Evolutionary conservation across 306 rosid species (phyloP), one percentile per base, ranked within the genome.

Genomic region (Citrullus amarus): DNA sequence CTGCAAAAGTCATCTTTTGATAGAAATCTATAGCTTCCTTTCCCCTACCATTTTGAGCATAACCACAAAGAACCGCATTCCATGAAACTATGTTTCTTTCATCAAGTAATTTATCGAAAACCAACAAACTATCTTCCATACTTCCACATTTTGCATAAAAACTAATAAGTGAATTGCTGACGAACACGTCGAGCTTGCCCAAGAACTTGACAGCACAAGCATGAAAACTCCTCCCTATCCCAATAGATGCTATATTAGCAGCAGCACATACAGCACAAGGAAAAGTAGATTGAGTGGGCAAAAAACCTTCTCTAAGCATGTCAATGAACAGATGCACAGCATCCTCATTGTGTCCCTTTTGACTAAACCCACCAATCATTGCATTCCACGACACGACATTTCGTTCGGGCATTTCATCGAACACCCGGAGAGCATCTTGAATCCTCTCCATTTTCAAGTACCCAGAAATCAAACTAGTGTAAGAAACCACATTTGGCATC

Each of bases 1-100:
- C 90, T 12, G 79, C 67, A 12, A 75, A 75, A 76, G 28, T 38
- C 98, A 92, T 92, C 81, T 78, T 89, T 78, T 86, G 60, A n/a
- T 82, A 94, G 84, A 92, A 86, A 65, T 75, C 82, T 79, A 92
- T 80, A 32, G 98, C 97, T 87, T 88, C 95, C 46, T 68, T 70
- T 44, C 96, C 97, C 86, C 87, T 80, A 38, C 98, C 97, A 79
- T 92, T 92, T 82, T 94, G 97, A 75, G 97, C 98, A 83, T 89
- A 92, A 50, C 97, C 97, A 86, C 93, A 92, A 41, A 92, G 86
- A 79, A 92, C 58, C 38, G 97, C 94, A 84, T 94, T 94, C 95
- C 98, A 94, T 4, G 98, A 94, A 82, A 92, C 97, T 36, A 81
- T 77, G 76, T 77, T 88, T 86, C 83, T 89, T 82, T 79, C 83